Conservation (phyloP, 257 asterid species). For the Agastache rugosa region DNA sequence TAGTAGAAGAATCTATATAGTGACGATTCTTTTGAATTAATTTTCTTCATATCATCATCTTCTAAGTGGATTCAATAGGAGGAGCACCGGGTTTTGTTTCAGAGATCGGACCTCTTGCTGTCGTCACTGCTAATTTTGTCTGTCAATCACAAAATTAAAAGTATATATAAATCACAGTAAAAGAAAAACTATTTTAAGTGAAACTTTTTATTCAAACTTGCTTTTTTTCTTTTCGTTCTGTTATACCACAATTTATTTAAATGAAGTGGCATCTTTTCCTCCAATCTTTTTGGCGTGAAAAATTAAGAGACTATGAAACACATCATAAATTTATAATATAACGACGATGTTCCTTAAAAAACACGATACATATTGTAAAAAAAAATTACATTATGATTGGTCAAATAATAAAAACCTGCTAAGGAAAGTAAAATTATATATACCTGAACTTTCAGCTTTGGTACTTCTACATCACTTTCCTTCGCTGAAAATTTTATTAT, state of each 20-base stretch:
- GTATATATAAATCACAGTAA: neutral
- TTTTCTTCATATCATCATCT: neutral
- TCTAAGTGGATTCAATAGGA: neutral
- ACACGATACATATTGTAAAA: no score
- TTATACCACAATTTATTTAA: no score
- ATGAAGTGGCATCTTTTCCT: no score
- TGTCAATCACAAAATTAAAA: neutral
- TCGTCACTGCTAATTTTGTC: neutral
- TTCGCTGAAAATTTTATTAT: conserved; percentile 8
- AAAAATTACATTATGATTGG: no score
- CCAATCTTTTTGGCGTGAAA: no score
- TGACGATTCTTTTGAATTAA: no score
- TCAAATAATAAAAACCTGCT: no score
- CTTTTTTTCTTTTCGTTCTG: no score
- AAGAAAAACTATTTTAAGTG: neutral
- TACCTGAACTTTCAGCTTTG: conserved; percentile 31
- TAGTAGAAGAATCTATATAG: neutral
- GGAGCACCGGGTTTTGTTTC: neutral
- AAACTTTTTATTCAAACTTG: no score
- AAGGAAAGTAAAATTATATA: neutral
- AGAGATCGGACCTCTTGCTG: neutral
- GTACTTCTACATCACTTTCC: conserved; percentile 30
- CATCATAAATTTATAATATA: no score
- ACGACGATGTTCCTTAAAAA: no score
- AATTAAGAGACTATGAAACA: no score